A percentile compares a stretch with the other conserved stretches of the same genome.
These are phyloP conservation scores for Tritrichomonas musculus DNA, from an alignment of 208 protist genomes.

Conservation along the genomic window DNA sequence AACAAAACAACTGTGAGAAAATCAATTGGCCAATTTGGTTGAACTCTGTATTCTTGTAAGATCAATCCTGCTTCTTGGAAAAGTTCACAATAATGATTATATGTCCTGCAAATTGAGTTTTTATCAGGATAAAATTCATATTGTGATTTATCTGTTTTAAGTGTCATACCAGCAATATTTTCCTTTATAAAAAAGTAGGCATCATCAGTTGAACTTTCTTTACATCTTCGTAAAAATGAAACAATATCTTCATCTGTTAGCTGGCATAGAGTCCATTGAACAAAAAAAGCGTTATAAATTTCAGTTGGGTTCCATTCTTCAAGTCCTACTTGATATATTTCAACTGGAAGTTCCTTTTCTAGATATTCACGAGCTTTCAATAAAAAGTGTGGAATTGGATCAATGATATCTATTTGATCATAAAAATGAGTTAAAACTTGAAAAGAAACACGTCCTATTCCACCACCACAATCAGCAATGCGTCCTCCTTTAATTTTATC, in stretches of 20 bases:
- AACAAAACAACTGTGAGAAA: background rate
- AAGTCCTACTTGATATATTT: slow-evolving; percentile 15
- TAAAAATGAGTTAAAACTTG: slow-evolving; percentile 10
- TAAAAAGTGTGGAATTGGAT: slow-evolving; percentile 27
- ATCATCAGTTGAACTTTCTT: background rate
- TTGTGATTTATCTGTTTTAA: background rate
- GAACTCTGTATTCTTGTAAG: background rate
- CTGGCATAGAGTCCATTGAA: slow-evolving; percentile 7
- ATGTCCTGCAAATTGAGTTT: slow-evolving; percentile 14
- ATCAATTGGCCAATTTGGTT: background rate
- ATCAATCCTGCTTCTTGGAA: background rate
- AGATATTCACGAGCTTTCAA: background rate
- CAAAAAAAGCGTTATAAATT: background rate
- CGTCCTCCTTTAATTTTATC: background rate
- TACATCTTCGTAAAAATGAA: background rate
- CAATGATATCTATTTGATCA: background rate
- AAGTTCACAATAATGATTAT: background rate
- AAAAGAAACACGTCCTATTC: background rate
- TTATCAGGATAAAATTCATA: slow-evolving; percentile 9
- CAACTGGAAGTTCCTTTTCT: background rate
- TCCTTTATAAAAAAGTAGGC: background rate
- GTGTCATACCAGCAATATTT: background rate
- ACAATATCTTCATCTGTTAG: slow-evolving; percentile 5
- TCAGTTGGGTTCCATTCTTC: slow-evolving; percentile 24
- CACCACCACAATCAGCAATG: slow-evolving; percentile 16